Evolutionary conservation across 2,329 filamentous ascomycete species (phyloP), one percentile per base, ranked within the genome.

Genomic region (Trichoderma koningii): DNA sequence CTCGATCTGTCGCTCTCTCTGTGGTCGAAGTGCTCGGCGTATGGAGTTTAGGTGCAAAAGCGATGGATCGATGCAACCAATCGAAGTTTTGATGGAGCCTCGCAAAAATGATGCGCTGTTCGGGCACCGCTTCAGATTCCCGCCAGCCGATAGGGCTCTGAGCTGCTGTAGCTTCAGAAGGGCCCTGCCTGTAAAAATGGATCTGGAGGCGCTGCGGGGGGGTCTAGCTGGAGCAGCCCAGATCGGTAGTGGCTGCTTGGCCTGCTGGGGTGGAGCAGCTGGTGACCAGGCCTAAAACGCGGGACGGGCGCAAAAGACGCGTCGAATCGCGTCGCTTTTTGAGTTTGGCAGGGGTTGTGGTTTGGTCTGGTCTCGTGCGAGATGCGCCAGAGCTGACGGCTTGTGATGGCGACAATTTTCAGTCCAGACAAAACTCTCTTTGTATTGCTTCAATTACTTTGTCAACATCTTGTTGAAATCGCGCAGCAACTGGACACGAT

Each of bases 261-360:
- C 53, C 48, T 52, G 61, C 61, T 56, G 51, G 19, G 51, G 61
- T 64, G 61, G 61, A 50, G 61, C 51, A 26, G 41, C 28, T 28
- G 41, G 30, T 38, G 17, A 30, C 30, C 55, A 57, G 38, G 41
- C 23, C 48, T 56, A 48, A 55, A 64, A 64, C 61, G 61, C 61
- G 61, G 61, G 53, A 55, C 34, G 19, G 55, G 55, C 42, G 55
- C 63, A 52, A 42, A 60, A 65, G 41, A 56, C 63, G 63, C 50
- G 50, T 52, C 38, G 41, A 59, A 44, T 38, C 63, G 63, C 63
- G 63, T 65, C 63, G 50, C 50, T 65, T 57, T 57, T 65, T 28
- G 62, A 47, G 17, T 64, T 57, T 57, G 28, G 53, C 53, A 64
- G 48, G 60, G 60, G 50, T 47, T 34, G 30, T 34, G 7, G 2